These are phyloP conservation scores for Ogataea glucozyma DNA, from an alignment of 805 yeast species.

Conservation along the genomic window DNA sequence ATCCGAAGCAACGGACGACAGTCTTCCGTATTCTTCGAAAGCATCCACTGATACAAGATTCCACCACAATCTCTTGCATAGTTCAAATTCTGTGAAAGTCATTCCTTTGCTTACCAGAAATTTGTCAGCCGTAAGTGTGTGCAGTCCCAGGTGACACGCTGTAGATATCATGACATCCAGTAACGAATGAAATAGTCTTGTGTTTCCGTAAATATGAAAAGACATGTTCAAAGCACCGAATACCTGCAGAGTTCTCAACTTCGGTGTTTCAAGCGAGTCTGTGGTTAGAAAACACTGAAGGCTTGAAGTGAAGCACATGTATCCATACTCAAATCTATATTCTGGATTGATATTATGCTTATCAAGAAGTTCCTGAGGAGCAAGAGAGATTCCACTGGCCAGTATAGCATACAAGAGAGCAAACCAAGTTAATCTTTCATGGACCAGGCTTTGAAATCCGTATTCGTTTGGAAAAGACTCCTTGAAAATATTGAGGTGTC, in stretches of 20 bases:
- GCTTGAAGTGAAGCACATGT: background rate
- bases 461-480: background rate
- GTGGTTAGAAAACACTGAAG: background rate
- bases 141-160: constrained; percentile 1
- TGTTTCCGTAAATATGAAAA: constrained; percentile 8
- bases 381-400: background rate
- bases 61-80: constrained; percentile 8
- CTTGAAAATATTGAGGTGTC: background rate
- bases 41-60: constrained; percentile 7
- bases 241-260: constrained; percentile 2
- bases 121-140: background rate
- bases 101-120: background rate
- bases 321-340: background rate
- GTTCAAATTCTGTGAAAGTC: constrained; percentile 1
- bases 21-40: constrained; percentile 5
- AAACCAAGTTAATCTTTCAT: constrained; percentile 1
- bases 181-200: constrained; percentile 3
- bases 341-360: background rate
- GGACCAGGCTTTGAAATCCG: background rate
- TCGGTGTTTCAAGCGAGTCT: constrained; percentile 3
- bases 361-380: background rate
- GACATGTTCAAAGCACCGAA: constrained; percentile 5
- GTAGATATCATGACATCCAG: constrained; percentile 2
- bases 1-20: background rate
- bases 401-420: constrained; percentile 2